Base-by-base conservation (phyloP, 2,329 filamentous ascomycete species). In the Verticillium dahliae region DNA sequence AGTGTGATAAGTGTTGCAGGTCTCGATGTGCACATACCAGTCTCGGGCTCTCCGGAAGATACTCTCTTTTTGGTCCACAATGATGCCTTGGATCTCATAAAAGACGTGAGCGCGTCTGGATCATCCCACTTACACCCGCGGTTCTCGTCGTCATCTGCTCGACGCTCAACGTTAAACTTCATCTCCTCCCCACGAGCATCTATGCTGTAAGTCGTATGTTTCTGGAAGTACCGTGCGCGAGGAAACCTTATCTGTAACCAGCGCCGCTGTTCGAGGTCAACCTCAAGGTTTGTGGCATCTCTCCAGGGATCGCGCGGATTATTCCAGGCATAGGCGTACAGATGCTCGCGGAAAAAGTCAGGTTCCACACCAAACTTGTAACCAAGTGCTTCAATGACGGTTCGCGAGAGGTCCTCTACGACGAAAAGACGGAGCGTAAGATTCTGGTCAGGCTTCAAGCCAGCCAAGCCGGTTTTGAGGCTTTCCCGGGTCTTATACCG, bases 361-460 rank as follows among this genome's bases (percentile, higher is more conserved):
- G 79, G 78, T n/a, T 81, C 77, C 18, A 81, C 70, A 56, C 79
- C 76, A 34, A 77, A 78, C 37, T 71, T 67, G 6, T 62, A 64
- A 2, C 78, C 78, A 0, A 81, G 71, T 1, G 66, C 56, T 62
- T 80, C 79, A 22, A 81, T 74, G 6, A 80, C 72, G 33, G 78
- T 70, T 4, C 74, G 71, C 2, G 78, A 80, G 1, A 81, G 72
- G 63, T 81, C 79, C 63, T 81, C 79, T 2, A 79, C 75, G 3
- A 81, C 63, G 18, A 79, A 74, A 0, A 81, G 62, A 1, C 69
- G 68, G 5, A 64, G 66, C 4, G 58, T 60, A 2, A 54, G 11
- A 2, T 15, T 7, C 7, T 55, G 1, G 15, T 38, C 31, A 10
- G 54, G 33, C 10, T 54, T 1, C 18, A 45, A 57, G 6, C 60